Percentiles rank a stretch among this genome's conserved stretches.
These are phyloP conservation scores for Earliella scabrosa DNA, from an alignment of 1,284 basidiomycete genomes.

Conservation along the genomic window DNA sequence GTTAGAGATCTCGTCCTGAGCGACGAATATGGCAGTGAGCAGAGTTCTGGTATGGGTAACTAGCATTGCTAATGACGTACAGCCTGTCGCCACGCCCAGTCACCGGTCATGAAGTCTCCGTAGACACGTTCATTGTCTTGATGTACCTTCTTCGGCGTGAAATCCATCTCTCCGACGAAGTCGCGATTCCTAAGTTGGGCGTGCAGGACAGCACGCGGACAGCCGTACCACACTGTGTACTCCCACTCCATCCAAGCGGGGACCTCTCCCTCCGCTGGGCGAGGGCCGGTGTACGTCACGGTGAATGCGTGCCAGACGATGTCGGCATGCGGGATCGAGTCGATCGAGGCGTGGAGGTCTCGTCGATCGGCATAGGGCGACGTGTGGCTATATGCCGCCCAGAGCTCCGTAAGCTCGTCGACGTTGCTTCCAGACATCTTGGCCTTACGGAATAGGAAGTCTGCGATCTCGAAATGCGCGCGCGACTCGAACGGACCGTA, in stretches of 20 bases:
- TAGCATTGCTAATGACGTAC: too few relatives aligned
- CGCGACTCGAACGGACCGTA: background rate
- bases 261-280: background rate
- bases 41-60: constrained; percentile 2
- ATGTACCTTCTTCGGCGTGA: constrained; percentile 18
- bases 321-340: constrained; percentile 7
- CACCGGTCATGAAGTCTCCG: constrained; percentile 10
- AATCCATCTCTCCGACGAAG: constrained; percentile 23
- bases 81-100: constrained; percentile 15
- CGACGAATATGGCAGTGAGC: background rate
- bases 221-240: too few relatives aligned
- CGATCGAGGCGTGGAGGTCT: constrained; percentile 7
- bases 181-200: constrained; percentile 19
- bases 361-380: background rate
- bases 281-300: background rate
- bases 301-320: constrained; percentile 13
- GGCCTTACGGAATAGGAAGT: constrained; percentile 5
- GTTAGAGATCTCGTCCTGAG: constrained; percentile 8
- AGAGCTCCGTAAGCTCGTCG: constrained; percentile 10
- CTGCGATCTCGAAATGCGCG: constrained; percentile 5
- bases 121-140: background rate
- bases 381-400: background rate
- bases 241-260: too few relatives aligned
- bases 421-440: constrained; percentile 9
- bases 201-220: background rate